Conservation (phyloP, 2,329 filamentous ascomycete genomes). For the Xylaria sp. region DNA sequence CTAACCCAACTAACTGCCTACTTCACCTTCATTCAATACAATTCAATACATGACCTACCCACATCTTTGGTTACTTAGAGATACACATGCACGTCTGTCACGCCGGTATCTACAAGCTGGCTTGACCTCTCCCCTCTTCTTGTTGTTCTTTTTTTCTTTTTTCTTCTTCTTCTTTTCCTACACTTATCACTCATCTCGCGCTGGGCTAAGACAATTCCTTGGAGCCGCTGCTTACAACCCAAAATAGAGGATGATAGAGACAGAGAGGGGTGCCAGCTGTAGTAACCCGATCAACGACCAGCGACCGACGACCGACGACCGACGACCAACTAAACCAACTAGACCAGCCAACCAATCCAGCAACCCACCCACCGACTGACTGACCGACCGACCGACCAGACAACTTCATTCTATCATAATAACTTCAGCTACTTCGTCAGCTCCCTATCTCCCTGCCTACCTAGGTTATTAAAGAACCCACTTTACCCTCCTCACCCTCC, state of each 20-base stretch:
- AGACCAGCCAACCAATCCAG: neutral
- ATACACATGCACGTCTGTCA: neutral
- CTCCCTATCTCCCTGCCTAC: neutral
- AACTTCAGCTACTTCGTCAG: neutral
- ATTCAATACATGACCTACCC: neutral
- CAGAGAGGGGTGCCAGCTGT: conserved; percentile 10
- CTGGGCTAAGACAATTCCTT: neutral
- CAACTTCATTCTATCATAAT: neutral
- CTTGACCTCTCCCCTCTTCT: neutral
- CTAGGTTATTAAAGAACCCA: neutral
- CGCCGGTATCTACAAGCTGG: neutral
- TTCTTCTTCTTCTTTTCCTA: neutral
- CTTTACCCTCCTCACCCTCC: neutral
- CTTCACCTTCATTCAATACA: neutral
- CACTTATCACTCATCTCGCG: neutral
- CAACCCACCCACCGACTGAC: neutral
- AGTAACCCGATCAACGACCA: neutral
- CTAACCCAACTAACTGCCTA: no score
- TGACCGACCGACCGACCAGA: no score
- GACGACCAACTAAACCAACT: neutral
- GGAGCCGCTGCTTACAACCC: neutral
- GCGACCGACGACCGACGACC: neutral
- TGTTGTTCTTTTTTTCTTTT: neutral
- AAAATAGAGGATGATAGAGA: conserved; percentile 3
- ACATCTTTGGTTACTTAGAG: neutral